Evolutionary conservation across 2,329 filamentous ascomycete genomes (phyloP), one percentile per base, ranked within the genome.

Genomic region (Aurifilum marmelostoma): DNA sequence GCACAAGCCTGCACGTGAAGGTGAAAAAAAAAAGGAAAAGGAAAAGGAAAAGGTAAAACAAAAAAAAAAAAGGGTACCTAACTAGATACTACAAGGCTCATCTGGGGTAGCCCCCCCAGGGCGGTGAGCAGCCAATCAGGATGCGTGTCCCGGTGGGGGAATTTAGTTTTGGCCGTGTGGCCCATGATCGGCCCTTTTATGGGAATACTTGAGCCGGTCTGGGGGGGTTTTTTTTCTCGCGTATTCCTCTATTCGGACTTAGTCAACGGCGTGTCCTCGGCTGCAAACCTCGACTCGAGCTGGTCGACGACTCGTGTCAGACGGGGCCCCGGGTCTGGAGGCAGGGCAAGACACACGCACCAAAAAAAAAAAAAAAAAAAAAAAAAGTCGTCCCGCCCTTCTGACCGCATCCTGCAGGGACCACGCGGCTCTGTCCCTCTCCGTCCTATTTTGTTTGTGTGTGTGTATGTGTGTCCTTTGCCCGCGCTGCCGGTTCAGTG

Each of bases 181-280:
- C 27, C 56, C 39, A 63, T n/a, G 61, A 50, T 63, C 61, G 61
- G 61, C 61, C 61, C 61, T 63, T 47, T 63, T 63, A 63, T 63
- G 59, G 59, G 34, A 24, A 41, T 62, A n/a, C 12, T 60, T 24
- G 59, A 37, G 21, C n/a, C 39, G 37, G 59, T 62, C 59, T 41
- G 59, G 24, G 12, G n/a, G n/a, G n/a, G n/a, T n/a, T n/a, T n/a
- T n/a, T n/a, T 32, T 61, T 41, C 43, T 16, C 37, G 52, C 24
- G 52, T 29, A 5, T 54, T 54, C 24, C 16, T 32, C 37, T 34
- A n/a, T 32, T 21, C 24, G 27, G 56, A 18, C 16, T 21, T 37
- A 37, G 32, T 18, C 29, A 37, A 12, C 56, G 24, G 39, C 61
- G 39, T 63, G 41, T 41, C 27, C 61, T 43, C 61, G 37, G 61